Evolutionary conservation across 495 filamentous ascomycete genomes (phyloP), one percentile per base, ranked within the genome.

Genomic region (Xylaria scruposa): DNA sequence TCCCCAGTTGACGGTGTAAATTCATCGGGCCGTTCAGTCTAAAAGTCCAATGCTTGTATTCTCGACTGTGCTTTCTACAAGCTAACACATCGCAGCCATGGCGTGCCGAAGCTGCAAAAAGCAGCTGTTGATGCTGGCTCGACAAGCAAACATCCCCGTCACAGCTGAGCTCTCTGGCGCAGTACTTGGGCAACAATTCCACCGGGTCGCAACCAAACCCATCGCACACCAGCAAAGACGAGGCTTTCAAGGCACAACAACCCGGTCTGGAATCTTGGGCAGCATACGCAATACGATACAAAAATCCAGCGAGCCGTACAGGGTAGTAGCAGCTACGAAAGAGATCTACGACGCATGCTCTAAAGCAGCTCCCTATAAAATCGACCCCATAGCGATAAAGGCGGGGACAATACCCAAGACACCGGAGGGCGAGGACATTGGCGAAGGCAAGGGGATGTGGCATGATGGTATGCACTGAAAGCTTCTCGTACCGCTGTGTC

Each of bases 381-480:
- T 94, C 65, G 85, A 89, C 3, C 83, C 89, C 42, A 81, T 86
- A 46, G 82, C 85, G 26, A 80, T 85, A 73, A 87, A 88, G 75
- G 85, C 87, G 2, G 81, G 77, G 6, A 84, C 87, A 33, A 81
- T 94, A 42, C 88, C 90, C 33, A 89, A 87, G 72, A 92, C 90
- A 3, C 88, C 85, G 42, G 88, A 89, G 33, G 93, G 91, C 0
- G 92, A 94, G 78, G 90, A 97, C 79, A 79, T 97, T 19, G 94
- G 94, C 19, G 85, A 90, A 36, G 90, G 91, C 17, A 85, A 85
- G 42, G 89, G 91, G 36, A 92, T 90, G 90, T 97, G 96, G 96
- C 94, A 95, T 81, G 81, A 90, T 77, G 88, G 94, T 96, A 83
- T 59, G 88, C 80, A 24, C 68, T 54, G 19, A 0, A 26, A 6